These are phyloP conservation scores for Sugiyamaella smithiae DNA, from an alignment of 805 yeast genomes.

Conservation along the genomic window DNA sequence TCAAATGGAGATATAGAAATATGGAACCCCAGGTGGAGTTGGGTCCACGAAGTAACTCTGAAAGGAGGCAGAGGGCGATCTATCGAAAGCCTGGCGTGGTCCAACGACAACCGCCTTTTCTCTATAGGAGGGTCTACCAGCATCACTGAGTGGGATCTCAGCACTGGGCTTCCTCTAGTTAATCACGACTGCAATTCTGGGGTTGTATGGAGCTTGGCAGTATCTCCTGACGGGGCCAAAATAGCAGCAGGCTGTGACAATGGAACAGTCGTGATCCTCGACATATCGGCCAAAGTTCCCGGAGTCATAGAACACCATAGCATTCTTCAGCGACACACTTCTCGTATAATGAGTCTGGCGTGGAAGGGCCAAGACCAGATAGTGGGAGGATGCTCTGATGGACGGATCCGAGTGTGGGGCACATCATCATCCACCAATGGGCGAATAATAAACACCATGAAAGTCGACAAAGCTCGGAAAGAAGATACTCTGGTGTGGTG, in stretches of 20 bases:
- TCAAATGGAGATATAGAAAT: constrained; percentile 93
- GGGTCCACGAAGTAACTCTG: constrained; percentile 73
- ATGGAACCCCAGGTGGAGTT: constrained; percentile 68
- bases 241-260: constrained; percentile 94
- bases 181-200: constrained; percentile 92
- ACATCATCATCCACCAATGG: constrained; percentile 45
- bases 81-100: constrained; percentile 88
- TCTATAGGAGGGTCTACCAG: constrained; percentile 92
- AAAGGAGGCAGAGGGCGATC: constrained; percentile 81
- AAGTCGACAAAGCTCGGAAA: constrained; percentile 82
- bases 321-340: constrained; percentile 77
- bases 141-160: constrained; percentile 88
- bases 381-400: constrained; percentile 96
- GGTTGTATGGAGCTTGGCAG: constrained; percentile 83
- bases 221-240: constrained; percentile 55
- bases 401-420: constrained; percentile 82
- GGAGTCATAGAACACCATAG: constrained; percentile 75
- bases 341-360: constrained; percentile 72
- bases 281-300: constrained; percentile 74
- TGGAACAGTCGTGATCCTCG: constrained; percentile 81
- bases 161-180: constrained; percentile 64
- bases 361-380: constrained; percentile 68
- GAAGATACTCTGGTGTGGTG: constrained; percentile 94
- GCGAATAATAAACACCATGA: constrained; percentile 76
- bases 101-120: constrained; percentile 66